These are phyloP conservation scores for Trichophyton verrucosum DNA, from an alignment of 2,329 filamentous ascomycete species.

Conservation along the genomic window DNA sequence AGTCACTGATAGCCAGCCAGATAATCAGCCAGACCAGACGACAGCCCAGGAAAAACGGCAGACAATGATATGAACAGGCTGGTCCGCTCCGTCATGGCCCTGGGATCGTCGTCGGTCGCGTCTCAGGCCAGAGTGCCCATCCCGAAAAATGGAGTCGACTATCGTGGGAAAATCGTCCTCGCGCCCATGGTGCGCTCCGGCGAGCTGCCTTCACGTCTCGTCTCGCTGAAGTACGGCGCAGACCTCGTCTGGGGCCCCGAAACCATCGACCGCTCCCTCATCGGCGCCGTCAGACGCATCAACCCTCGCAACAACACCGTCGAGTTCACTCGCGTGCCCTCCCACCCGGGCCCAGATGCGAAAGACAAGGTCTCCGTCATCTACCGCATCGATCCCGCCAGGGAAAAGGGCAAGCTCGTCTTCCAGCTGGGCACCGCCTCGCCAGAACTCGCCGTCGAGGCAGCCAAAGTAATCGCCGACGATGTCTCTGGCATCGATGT, in stretches of 20 bases:
- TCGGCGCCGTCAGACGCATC: slow-evolving; percentile 66
- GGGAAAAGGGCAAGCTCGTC: slow-evolving; percentile 63
- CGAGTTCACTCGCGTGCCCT: slow-evolving; percentile 69
- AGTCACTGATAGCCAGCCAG: not conserved
- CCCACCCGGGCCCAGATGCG: slow-evolving; percentile 45
- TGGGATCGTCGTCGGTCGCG: not conserved
- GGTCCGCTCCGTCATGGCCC: not conserved
- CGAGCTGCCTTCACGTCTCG: slow-evolving; percentile 76
- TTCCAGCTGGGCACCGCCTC: slow-evolving; percentile 88
- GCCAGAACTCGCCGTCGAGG: slow-evolving; percentile 69
- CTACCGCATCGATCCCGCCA: slow-evolving; percentile 67
- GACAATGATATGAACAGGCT: not conserved
- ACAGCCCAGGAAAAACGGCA: not conserved
- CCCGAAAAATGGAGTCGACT: slow-evolving; percentile 79
- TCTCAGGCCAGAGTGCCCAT: slow-evolving; percentile 53
- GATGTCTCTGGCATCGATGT: slow-evolving; percentile 93
- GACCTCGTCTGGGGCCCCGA: slow-evolving; percentile 97
- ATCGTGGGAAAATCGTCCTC: slow-evolving; percentile 83
- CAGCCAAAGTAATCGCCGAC: slow-evolving; percentile 67
- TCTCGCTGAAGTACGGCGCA: slow-evolving; percentile 87
- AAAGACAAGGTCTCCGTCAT: slow-evolving; percentile 53
- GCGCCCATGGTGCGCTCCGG: slow-evolving; percentile 98
- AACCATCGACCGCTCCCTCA: slow-evolving; percentile 83
- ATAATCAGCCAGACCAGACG: not conserved
- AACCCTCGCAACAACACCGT: slow-evolving; percentile 68